Conservation (phyloP, 73 alveolate genomes). For the Symbiodinium pilosum region DNA sequence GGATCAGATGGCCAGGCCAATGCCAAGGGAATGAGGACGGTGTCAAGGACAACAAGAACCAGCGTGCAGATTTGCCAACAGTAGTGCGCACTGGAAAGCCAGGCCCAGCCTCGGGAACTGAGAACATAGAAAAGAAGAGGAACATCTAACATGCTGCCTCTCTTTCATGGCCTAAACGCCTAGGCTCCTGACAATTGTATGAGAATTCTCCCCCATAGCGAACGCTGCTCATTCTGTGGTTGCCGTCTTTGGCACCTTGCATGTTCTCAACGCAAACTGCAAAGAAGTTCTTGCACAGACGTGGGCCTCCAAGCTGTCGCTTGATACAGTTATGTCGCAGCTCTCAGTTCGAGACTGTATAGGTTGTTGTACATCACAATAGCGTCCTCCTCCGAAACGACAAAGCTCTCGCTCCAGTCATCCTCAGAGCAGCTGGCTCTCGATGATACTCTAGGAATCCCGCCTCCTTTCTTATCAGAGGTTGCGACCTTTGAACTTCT, state of each 20-base stretch:
- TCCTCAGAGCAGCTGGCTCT: too few species aligned
- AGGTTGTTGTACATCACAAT: conserved; percentile 41
- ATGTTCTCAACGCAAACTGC: too few species aligned
- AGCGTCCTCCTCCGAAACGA: conserved; percentile 38
- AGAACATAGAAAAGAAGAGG: too few species aligned
- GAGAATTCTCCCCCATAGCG: neutral
- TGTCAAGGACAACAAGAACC: neutral
- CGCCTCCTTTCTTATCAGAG: too few species aligned
- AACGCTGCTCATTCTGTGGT: neutral
- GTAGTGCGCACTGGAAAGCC: neutral
- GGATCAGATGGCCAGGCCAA: neutral
- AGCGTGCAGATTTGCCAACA: neutral
- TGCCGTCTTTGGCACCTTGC: neutral
- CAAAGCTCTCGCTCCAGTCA: conserved; percentile 60
- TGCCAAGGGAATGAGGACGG: neutral
- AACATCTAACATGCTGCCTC: too few species aligned
- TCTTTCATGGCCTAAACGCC: too few species aligned
- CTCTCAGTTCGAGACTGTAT: neutral
- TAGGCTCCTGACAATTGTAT: neutral
- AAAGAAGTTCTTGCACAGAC: too few species aligned
- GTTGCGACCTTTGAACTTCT: too few species aligned
- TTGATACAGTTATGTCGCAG: neutral
- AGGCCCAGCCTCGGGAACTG: neutral
- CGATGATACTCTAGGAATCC: too few species aligned
- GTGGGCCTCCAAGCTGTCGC: too few species aligned